Evolutionary conservation across 306 rosid species (phyloP).

Genomic region (Corylus americana): DNA sequence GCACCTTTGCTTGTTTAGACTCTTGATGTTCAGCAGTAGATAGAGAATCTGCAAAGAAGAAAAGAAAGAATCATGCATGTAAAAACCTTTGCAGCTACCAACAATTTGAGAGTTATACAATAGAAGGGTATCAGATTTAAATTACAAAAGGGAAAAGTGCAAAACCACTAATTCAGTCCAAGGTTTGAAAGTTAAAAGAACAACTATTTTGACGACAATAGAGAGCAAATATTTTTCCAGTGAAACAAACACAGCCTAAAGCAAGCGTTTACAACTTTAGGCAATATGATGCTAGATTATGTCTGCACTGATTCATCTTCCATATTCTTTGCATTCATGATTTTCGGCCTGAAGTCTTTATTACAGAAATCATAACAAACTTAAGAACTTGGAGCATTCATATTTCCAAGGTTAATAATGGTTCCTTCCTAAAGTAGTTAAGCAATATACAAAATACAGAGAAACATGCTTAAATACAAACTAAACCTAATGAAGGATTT

Average conservation of each 20-base stretch:
- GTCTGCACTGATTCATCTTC: not conserved
- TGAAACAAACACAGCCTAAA: not conserved
- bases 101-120: not conserved
- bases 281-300: no score
- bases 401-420: not conserved
- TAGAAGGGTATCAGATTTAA: not conserved
- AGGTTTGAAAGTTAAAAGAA: not conserved
- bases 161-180: not conserved
- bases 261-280: not conserved
- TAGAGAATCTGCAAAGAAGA: constrained; percentile 27
- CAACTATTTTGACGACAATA: no score
- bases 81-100: not conserved
- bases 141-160: not conserved
- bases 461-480: not conserved
- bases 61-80: not conserved
- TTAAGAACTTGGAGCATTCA: not conserved
- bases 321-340: not conserved
- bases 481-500: not conserved
- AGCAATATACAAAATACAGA: not conserved
- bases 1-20: constrained; percentile 26
- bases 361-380: not conserved
- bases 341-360: not conserved
- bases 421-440: not conserved
- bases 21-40: constrained; percentile 8
- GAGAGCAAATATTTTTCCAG: not conserved